phyloP scores from a whole-genome alignment of 2,329 filamentous ascomycete genomes.

The Talaromyces sp. region DNA sequence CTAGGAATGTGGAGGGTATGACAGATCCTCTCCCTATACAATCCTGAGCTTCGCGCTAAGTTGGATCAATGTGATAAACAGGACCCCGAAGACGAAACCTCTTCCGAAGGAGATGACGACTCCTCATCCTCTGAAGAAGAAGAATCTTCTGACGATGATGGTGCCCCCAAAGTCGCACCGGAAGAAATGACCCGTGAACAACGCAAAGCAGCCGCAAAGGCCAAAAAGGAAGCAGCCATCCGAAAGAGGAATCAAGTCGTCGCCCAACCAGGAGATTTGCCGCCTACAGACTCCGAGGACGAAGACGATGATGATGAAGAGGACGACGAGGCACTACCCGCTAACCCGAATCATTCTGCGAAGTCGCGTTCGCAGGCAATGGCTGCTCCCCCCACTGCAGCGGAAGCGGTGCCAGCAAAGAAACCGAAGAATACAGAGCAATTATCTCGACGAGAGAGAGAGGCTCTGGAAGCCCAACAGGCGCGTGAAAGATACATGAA shows the following conservation, averaged over 20 bases:
- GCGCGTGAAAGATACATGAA: slow-evolving; percentile 89
- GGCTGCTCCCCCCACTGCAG: slow-evolving; percentile 46
- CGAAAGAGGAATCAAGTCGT: slow-evolving; percentile 67
- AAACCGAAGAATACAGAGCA: slow-evolving; percentile 35
- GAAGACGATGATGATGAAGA: slow-evolving; percentile 31
- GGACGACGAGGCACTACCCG: slow-evolving; percentile 50
- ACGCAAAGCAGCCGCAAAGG: slow-evolving; percentile 81
- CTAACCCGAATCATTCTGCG: slow-evolving; percentile 81
- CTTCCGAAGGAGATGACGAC: slow-evolving; percentile 51
- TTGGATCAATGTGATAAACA: not conserved
- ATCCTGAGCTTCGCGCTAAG: not conserved
- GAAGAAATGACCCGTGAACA: slow-evolving; percentile 73
- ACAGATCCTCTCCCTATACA: not conserved
- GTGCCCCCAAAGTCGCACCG: slow-evolving; percentile 37
- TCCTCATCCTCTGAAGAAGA: slow-evolving; percentile 43
- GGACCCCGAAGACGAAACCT: slow-evolving; percentile 34
- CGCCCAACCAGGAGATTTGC: slow-evolving; percentile 81
- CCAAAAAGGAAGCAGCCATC: slow-evolving; percentile 84
- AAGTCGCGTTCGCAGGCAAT: slow-evolving; percentile 67
- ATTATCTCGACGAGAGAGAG: slow-evolving; percentile 64
- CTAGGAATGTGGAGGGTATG: slow-evolving; percentile 73
- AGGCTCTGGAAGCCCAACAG: slow-evolving; percentile 81
- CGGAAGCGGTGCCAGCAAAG: not conserved
- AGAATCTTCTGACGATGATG: slow-evolving; percentile 46
- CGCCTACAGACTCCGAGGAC: slow-evolving; percentile 62